These are phyloP conservation scores for Steccherinum ochraceum DNA, from an alignment of 768 basidiomycete genomes.

Conservation along the genomic window DNA sequence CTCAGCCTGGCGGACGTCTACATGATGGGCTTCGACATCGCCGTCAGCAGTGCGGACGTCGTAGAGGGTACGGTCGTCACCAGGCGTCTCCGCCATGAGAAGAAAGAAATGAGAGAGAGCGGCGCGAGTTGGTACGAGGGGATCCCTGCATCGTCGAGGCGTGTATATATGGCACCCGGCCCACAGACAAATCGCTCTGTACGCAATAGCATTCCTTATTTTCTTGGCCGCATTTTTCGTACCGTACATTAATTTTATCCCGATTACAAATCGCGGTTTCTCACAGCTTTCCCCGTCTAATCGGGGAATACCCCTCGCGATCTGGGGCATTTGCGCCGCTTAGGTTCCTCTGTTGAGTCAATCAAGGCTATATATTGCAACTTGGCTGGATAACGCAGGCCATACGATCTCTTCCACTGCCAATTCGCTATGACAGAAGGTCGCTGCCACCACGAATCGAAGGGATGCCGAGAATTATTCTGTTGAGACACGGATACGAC, in stretches of 20 bases:
- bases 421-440: no score
- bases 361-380: background rate
- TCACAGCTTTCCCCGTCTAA: background rate
- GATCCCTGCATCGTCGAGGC: background rate
- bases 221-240: background rate
- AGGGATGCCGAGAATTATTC: no score
- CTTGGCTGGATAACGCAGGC: no score
- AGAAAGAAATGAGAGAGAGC: background rate
- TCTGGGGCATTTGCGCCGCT: background rate
- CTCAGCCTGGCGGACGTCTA: constrained; percentile 47
- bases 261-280: background rate
- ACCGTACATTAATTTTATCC: background rate
- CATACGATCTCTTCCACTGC: no score
- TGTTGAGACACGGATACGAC: no score
- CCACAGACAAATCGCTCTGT: background rate
- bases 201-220: background rate
- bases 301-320: background rate
- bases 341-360: background rate
- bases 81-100: constrained; percentile 22
- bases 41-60: constrained; percentile 12
- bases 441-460: no score
- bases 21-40: constrained; percentile 22
- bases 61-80: constrained; percentile 21
- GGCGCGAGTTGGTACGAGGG: background rate
- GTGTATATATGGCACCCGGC: background rate